Conservation (phyloP, 768 basidiomycete species). For the Podaxis mareebaensis region DNA sequence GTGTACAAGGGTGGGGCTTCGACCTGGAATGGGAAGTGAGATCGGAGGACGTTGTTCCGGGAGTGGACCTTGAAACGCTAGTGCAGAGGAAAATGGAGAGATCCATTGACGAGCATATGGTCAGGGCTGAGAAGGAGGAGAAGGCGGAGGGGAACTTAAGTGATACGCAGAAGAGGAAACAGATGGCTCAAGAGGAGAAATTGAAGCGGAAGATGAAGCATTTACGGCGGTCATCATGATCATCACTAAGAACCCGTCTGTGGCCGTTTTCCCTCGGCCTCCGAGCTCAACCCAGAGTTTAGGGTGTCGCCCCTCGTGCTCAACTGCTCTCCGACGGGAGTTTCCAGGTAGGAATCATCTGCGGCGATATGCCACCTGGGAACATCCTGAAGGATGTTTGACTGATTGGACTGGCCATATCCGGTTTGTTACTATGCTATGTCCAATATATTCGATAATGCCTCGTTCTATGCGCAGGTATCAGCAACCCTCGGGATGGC, state of each 20-base stretch:
- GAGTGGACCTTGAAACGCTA: slow-evolving; percentile 26
- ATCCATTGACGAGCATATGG: slow-evolving; percentile 60
- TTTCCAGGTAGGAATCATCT: slow-evolving; percentile 3
- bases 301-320: not conserved
- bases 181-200: slow-evolving; percentile 40
- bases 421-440: slow-evolving; percentile 7
- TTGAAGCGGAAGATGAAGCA: slow-evolving; percentile 37
- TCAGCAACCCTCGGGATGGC: not conserved
- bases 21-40: slow-evolving; percentile 71
- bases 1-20: slow-evolving; percentile 77
- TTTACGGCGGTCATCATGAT: slow-evolving; percentile 11
- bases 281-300: not conserved
- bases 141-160: slow-evolving; percentile 59
- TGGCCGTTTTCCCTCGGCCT: not conserved
- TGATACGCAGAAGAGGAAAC: slow-evolving; percentile 71
- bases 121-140: slow-evolving; percentile 47
- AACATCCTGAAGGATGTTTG: not conserved
- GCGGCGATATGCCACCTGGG: not conserved
- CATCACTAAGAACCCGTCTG: not conserved
- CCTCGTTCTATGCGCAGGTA: not conserved
- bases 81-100: slow-evolving; percentile 71
- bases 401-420: not conserved
- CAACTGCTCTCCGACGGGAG: not conserved
- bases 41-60: slow-evolving; percentile 27
- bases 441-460: slow-evolving; percentile 8